These are phyloP conservation scores for Penicillium crystallinum DNA, from an alignment of 495 filamentous ascomycete genomes.

Conservation along the genomic window DNA sequence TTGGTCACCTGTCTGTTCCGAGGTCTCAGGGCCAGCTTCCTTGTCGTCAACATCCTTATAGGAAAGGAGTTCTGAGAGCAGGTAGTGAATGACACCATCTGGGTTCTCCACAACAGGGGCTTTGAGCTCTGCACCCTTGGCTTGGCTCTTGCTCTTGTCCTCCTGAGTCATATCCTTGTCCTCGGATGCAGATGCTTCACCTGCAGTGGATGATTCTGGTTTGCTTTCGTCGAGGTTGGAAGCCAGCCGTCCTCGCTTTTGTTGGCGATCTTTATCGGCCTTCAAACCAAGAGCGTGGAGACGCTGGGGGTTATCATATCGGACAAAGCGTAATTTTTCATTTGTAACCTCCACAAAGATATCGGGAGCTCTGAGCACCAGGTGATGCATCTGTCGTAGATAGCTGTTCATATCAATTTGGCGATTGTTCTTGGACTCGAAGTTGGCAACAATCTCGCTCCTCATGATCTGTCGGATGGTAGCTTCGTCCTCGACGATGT, in stretches of 20 bases:
- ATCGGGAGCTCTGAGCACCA: slow-evolving; percentile 77
- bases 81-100: slow-evolving; percentile 92
- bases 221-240: slow-evolving; percentile 25
- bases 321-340: slow-evolving; percentile 68
- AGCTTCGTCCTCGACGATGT: slow-evolving; percentile 90
- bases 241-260: slow-evolving; percentile 25
- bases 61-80: slow-evolving; percentile 87
- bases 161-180: slow-evolving; percentile 54
- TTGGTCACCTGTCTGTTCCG: slow-evolving; percentile 40
- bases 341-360: slow-evolving; percentile 89
- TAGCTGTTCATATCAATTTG: slow-evolving; percentile 66
- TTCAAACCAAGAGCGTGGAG: slow-evolving; percentile 56
- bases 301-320: slow-evolving; percentile 55
- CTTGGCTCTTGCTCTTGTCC: slow-evolving; percentile 56
- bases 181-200: slow-evolving; percentile 32
- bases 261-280: slow-evolving; percentile 39
- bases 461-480: slow-evolving; percentile 89
- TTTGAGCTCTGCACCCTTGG: slow-evolving; percentile 65
- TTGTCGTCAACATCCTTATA: slow-evolving; percentile 90
- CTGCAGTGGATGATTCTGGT: slow-evolving; percentile 22
- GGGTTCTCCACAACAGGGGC: slow-evolving; percentile 85
- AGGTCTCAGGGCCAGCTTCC: slow-evolving; percentile 44
- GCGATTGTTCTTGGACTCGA: slow-evolving; percentile 59
- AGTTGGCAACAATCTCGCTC: slow-evolving; percentile 74
- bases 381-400: slow-evolving; percentile 71